Percentiles rank a stretch among this genome's conserved stretches.
Evolutionary conservation across 768 basidiomycete species (phyloP).

Genomic region (Rubroboletus satanas): DNA sequence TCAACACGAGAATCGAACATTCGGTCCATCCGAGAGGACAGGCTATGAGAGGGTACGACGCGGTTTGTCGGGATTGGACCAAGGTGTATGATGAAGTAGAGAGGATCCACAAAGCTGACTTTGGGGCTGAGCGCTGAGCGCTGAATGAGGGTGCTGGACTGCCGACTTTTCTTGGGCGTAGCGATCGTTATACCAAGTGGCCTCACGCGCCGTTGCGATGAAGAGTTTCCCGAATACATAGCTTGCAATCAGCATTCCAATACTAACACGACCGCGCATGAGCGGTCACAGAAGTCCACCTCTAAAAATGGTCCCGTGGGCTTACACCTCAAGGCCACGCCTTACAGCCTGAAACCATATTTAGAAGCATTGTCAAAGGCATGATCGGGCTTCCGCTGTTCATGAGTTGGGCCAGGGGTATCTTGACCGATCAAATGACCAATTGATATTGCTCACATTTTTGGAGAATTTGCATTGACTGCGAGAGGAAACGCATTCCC

Average conservation of each 20-base stretch:
- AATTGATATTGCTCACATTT: background rate
- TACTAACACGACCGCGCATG: background rate
- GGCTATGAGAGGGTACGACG: conserved; percentile 8
- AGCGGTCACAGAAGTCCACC: background rate
- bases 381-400: background rate
- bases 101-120: background rate
- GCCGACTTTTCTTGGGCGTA: background rate
- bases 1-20: conserved; percentile 13
- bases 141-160: background rate
- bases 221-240: too few relatives aligned
- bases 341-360: background rate
- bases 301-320: background rate
- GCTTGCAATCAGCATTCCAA: background rate
- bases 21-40: conserved; percentile 5
- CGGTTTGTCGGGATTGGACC: conserved; percentile 13
- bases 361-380: background rate
- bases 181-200: background rate
- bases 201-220: background rate
- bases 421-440: background rate
- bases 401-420: background rate
- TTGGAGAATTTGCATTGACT: background rate
- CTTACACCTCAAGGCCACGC: background rate
- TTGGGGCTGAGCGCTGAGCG: too few relatives aligned
- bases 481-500: background rate
- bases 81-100: conserved; percentile 9